These are phyloP conservation scores for Primulina huaijiensis DNA, from an alignment of 257 asterid species.

Conservation along the genomic window DNA sequence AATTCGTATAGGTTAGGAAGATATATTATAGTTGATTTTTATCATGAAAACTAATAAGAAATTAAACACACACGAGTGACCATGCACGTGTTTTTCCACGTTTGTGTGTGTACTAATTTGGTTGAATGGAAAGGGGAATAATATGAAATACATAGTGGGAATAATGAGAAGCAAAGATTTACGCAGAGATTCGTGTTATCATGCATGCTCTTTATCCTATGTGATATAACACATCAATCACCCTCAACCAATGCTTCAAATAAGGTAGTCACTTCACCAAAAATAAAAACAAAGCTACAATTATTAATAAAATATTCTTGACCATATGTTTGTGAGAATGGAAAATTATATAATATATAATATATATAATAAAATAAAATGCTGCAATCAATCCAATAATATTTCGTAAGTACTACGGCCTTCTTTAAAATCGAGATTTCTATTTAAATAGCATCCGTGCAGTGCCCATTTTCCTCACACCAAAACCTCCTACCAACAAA, in stretches of 20 bases:
- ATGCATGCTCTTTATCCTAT: no score
- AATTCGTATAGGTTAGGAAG: no score
- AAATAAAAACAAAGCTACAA: no score
- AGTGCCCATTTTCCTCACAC: conserved; percentile 44
- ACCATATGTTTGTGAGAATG: no score
- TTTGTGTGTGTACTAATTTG: background rate
- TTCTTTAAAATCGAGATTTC: background rate
- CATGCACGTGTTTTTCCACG: no score
- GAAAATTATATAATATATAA: no score
- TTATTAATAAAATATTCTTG: no score
- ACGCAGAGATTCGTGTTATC: background rate
- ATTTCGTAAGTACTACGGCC: background rate
- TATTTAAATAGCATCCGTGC: background rate
- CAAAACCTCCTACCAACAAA: conserved; percentile 25
- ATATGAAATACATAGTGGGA: background rate
- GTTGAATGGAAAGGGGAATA: background rate
- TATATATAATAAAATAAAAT: no score
- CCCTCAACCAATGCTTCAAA: background rate
- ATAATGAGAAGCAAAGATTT: background rate
- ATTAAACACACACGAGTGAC: no score
- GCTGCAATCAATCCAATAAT: background rate
- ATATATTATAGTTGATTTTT: no score
- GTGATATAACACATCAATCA: background rate
- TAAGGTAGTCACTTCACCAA: no score
- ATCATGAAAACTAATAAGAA: no score